Conservation (phyloP, 2,329 filamentous ascomycete species). For the Colletotrichum cereale region DNA sequence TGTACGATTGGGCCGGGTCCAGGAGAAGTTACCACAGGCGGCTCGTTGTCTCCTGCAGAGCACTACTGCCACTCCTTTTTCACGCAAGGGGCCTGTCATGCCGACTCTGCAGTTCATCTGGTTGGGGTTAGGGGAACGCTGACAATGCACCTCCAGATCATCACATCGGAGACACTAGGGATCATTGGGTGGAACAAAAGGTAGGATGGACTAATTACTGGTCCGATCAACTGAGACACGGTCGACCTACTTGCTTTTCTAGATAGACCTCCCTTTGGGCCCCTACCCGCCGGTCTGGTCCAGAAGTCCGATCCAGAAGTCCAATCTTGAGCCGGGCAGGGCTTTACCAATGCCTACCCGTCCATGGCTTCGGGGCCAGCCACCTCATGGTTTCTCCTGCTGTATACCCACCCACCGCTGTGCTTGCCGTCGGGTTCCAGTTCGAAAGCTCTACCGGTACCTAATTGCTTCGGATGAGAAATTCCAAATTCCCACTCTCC, state of each 20-base stretch:
- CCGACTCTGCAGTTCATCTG: neutral
- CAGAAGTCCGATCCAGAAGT: neutral
- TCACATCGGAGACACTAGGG: neutral
- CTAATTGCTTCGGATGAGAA: neutral
- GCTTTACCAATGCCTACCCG: neutral
- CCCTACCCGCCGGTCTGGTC: slow-evolving; percentile 7
- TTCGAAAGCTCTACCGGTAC: slow-evolving; percentile 1
- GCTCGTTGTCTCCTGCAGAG: slow-evolving; percentile 3
- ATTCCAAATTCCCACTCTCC: slow-evolving; percentile 28
- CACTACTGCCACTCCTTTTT: neutral
- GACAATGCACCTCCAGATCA: slow-evolving; percentile 5
- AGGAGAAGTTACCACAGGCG: neutral
- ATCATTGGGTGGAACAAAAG: slow-evolving; percentile 12
- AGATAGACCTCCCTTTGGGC: slow-evolving; percentile 10
- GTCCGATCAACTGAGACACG: slow-evolving; percentile 30
- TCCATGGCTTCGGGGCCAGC: neutral
- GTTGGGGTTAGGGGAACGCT: neutral
- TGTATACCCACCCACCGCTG: neutral
- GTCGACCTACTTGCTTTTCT: slow-evolving; percentile 11
- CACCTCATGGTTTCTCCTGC: neutral
- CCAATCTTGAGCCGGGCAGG: neutral
- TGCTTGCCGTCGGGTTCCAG: slow-evolving; percentile 10
- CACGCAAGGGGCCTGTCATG: neutral
- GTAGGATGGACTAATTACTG: slow-evolving; percentile 16
- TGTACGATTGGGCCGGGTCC: slow-evolving; percentile 2